phyloP scores from a whole-genome alignment of 2,329 filamentous ascomycete genomes.

The Microcyclospora tardicrescens region DNA sequence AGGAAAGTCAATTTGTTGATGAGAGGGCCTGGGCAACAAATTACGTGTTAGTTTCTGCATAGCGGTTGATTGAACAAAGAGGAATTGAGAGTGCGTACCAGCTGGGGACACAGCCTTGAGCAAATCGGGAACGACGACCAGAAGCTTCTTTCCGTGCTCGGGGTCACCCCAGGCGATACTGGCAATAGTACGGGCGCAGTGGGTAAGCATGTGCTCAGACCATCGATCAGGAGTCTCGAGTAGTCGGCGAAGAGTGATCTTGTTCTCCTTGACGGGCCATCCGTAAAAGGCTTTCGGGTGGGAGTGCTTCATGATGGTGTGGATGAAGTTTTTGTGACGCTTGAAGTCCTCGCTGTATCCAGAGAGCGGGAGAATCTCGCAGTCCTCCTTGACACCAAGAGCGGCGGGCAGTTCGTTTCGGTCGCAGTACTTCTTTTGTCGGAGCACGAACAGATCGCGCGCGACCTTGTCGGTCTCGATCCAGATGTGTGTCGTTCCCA shows the following conservation, averaged over 20 bases:
- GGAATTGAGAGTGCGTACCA: neutral
- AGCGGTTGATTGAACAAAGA: too few species aligned
- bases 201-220: slow-evolving; percentile 22
- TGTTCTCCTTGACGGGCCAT: slow-evolving; percentile 22
- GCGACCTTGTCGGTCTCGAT: slow-evolving; percentile 24
- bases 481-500: slow-evolving; percentile 23
- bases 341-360: slow-evolving; percentile 17
- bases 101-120: slow-evolving; percentile 23
- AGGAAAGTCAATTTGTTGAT: slow-evolving; percentile 24
- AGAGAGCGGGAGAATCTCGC: slow-evolving; percentile 22
- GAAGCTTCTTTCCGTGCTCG: slow-evolving; percentile 21
- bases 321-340: slow-evolving; percentile 24
- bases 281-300: slow-evolving; percentile 20
- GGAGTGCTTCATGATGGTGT: slow-evolving; percentile 21
- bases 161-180: slow-evolving; percentile 22
- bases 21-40: slow-evolving; percentile 11
- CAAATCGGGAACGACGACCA: slow-evolving; percentile 21
- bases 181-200: slow-evolving; percentile 22
- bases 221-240: slow-evolving; percentile 20
- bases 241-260: slow-evolving; percentile 20
- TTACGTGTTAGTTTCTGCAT: neutral
- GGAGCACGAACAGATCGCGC: slow-evolving; percentile 21
- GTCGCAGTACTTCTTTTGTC: slow-evolving; percentile 22
- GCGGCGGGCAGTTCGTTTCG: slow-evolving; percentile 23
- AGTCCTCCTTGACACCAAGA: slow-evolving; percentile 18